Base-by-base conservation (phyloP, 129 eudicot species). In the Pittosporum tobira region DNA sequence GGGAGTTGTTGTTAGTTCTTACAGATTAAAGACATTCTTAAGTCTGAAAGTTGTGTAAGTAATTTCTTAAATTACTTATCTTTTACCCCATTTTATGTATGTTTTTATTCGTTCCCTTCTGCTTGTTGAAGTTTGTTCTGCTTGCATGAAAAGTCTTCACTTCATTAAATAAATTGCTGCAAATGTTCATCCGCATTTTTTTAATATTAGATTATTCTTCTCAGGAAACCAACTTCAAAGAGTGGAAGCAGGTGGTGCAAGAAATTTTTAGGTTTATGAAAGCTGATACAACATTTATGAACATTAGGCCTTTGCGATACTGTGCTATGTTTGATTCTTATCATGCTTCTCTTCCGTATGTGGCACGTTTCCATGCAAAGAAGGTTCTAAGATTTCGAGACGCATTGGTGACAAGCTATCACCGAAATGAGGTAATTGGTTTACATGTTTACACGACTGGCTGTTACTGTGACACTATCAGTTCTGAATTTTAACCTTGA, bases 321-420 rank as follows among this genome's bases (percentile, higher is more conserved):
- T 83, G 90, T 79, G 59, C 85, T 13, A 57, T 72, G 56, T 81
- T 83, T 44, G 99, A 91, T 73, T 83, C 96, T 23, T 47, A 76
- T 62, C 85, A 90, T 27, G 74, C 73, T 21, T 91, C 99, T 18
- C 86, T 83, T 68, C 88, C 96, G 13, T 79, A 67, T 52, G 90
- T 91, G 31, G 87, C 96, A 55, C 88, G 94, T 57, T 91, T 76
- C 64, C 99, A 91, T 75, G 96, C 99, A 5, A 91, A 84, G 76
- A 87, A 88, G 68, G 83, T 91, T 70, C 79, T 91, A 27, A 91
- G 84, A 74, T 73, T 91, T 69, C 77, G 75, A 66, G 99, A 91
- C 77, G 99, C 94, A 30, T 67, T 91, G 64, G 71, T 91, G 38
- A 73, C 88, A 71, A 87, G 99, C 68, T 91, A 91, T 75, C 99